Evolutionary conservation across 139 green algal genomes (phyloP).

Genomic region (Pseudopediastrum boryanum): DNA sequence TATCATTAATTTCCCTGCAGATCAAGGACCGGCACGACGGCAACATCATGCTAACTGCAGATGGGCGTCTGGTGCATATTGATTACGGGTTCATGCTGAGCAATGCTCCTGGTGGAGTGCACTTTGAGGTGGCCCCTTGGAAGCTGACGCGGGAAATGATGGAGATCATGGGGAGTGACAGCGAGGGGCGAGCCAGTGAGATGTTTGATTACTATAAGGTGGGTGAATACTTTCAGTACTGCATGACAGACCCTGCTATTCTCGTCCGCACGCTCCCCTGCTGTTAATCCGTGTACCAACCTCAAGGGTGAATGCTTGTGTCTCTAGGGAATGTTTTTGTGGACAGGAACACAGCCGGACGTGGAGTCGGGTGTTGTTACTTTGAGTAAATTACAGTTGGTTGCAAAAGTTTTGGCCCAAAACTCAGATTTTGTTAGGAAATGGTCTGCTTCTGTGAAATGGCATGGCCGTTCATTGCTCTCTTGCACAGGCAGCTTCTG

Average conservation of each 20-base stretch:
- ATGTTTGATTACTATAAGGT: slow-evolving; percentile 95
- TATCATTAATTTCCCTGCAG: no score
- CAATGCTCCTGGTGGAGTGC: slow-evolving; percentile 66
- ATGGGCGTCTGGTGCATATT: slow-evolving; percentile 95
- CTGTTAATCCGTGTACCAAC: background rate
- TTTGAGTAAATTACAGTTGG: background rate
- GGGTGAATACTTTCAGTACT: background rate
- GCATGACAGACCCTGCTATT: no score
- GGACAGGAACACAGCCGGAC: no score
- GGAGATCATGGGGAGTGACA: slow-evolving; percentile 95
- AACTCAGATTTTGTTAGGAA: no score
- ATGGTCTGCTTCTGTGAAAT: no score
- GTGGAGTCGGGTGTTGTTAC: background rate
- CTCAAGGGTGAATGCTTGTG: background rate
- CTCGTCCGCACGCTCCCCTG: no score
- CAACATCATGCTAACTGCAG: slow-evolving; percentile 87
- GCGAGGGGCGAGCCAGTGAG: slow-evolving; percentile 79
- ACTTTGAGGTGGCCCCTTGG: slow-evolving; percentile 89
- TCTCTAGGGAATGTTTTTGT: no score
- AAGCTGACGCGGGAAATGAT: slow-evolving; percentile 97
- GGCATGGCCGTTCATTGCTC: no score
- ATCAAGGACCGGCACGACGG: slow-evolving; percentile 96
- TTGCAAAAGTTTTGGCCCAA: no score
- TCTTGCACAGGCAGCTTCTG: no score
- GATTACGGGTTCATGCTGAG: slow-evolving; percentile 99